Conservation (phyloP, 345 rosid species). For the Gossypium ekmanianum region DNA sequence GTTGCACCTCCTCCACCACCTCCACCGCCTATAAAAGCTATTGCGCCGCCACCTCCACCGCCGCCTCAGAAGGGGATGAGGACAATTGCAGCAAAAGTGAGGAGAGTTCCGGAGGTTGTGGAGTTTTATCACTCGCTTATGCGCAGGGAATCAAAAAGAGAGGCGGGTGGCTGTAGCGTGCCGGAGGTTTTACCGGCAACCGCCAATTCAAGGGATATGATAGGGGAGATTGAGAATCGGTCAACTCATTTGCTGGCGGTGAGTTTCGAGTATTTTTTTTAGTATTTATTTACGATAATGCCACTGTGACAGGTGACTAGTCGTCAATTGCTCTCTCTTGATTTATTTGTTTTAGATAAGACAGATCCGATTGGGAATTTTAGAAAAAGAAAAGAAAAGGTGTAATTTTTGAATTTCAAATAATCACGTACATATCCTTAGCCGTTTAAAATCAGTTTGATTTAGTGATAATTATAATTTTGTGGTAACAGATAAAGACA, state of each 20-base stretch:
- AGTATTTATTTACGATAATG: no score
- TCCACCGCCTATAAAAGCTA: background rate
- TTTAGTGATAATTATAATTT: no score
- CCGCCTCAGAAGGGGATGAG: background rate
- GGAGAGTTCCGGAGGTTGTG: conserved; percentile 4
- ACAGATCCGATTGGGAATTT: no score
- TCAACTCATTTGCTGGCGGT: conserved; percentile 2
- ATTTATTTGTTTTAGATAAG: no score
- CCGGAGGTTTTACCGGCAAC: background rate
- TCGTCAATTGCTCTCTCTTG: no score
- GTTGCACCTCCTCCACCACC: background rate
- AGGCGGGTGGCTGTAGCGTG: background rate
- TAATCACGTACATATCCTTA: background rate
- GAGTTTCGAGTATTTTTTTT: background rate
- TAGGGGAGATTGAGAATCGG: conserved; percentile 5
- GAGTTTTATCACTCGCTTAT: conserved; percentile 1
- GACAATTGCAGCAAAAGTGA: background rate
- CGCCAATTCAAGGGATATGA: background rate
- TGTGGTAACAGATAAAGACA: conserved; percentile 1
- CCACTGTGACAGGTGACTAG: no score
- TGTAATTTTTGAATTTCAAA: background rate
- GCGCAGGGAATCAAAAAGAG: conserved; percentile 1
- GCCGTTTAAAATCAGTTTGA: no score
- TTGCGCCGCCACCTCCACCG: background rate
- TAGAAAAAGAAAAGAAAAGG: no score